A percentile compares a stretch with the other conserved stretches of the same genome.
Evolutionary conservation across 2,329 filamentous ascomycete genomes (phyloP).

Genomic region (Arthroderma sp.): DNA sequence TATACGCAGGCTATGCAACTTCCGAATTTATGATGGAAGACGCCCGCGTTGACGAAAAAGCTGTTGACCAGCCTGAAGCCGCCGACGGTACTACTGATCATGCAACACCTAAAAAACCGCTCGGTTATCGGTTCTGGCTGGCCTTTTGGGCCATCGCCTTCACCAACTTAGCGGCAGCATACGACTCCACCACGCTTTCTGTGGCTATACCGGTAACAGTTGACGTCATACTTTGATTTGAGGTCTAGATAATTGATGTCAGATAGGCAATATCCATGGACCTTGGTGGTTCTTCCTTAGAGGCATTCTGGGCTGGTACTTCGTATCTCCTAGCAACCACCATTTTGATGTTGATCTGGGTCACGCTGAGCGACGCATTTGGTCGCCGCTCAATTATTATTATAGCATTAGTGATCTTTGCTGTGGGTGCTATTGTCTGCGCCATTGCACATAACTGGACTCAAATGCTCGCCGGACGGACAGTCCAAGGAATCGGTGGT

Average conservation of each 20-base stretch:
- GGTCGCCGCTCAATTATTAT: conserved; percentile 34
- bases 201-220: conserved; percentile 37
- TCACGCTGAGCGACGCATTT: conserved; percentile 44
- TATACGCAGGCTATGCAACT: not conserved
- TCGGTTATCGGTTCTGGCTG: conserved; percentile 26
- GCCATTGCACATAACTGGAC: conserved; percentile 32
- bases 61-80: not conserved
- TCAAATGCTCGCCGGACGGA: conserved; percentile 34
- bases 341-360: conserved; percentile 38
- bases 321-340: conserved; percentile 38
- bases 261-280: conserved; percentile 30
- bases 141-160: conserved; percentile 39
- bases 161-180: conserved; percentile 43
- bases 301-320: conserved; percentile 54
- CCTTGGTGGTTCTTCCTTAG: conserved; percentile 38
- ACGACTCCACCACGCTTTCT: conserved; percentile 48
- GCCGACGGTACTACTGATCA: not conserved
- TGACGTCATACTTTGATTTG: not conserved
- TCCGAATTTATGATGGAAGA: not conserved
- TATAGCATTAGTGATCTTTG: conserved; percentile 32
- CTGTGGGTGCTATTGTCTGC: conserved; percentile 32
- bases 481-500: conserved; percentile 35
- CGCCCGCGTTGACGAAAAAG: not conserved
- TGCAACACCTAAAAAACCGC: not conserved
- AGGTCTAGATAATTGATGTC: not conserved